Conservation (phyloP, 2,329 filamentous ascomycete genomes). For the Ampelomyces quisqualis region DNA sequence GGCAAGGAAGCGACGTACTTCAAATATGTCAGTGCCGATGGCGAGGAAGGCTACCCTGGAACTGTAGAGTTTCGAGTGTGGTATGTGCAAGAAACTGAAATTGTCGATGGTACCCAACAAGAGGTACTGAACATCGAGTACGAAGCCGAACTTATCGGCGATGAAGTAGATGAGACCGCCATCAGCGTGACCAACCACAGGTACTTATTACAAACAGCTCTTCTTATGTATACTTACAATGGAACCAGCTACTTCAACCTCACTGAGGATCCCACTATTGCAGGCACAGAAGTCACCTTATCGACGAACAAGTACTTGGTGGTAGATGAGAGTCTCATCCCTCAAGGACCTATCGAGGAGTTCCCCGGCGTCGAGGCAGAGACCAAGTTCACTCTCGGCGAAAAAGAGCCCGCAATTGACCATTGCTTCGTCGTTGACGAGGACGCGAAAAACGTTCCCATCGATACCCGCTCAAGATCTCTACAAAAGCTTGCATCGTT, state of each 20-base stretch:
- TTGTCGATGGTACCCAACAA: constrained; percentile 61
- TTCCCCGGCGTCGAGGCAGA: constrained; percentile 67
- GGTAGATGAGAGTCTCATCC: constrained; percentile 72
- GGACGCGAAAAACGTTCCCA: constrained; percentile 54
- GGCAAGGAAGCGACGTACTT: constrained; percentile 50
- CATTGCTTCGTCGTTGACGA: constrained; percentile 83
- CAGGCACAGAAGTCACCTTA: constrained; percentile 62
- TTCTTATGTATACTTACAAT: too few relatives aligned
- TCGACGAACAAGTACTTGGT: constrained; percentile 68
- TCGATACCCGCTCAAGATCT: constrained; percentile 57
- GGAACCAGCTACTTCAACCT: constrained; percentile 65
- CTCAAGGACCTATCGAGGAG: constrained; percentile 64
- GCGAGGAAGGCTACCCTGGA: constrained; percentile 88
- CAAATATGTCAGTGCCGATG: constrained; percentile 67
- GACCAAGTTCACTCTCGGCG: constrained; percentile 70
- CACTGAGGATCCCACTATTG: constrained; percentile 57
- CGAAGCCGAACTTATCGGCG: constrained; percentile 75
- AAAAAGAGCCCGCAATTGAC: constrained; percentile 74
- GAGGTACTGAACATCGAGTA: constrained; percentile 83
- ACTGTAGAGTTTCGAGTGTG: constrained; percentile 74
- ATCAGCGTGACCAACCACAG: constrained; percentile 97
- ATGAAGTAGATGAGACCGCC: constrained; percentile 79
- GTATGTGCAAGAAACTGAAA: constrained; percentile 74
- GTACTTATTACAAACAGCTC: constrained; percentile 47
- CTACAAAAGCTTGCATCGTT: constrained; percentile 70